phyloP scores from a whole-genome alignment of 2,329 filamentous ascomycete genomes.

The Xylogone sp. region DNA sequence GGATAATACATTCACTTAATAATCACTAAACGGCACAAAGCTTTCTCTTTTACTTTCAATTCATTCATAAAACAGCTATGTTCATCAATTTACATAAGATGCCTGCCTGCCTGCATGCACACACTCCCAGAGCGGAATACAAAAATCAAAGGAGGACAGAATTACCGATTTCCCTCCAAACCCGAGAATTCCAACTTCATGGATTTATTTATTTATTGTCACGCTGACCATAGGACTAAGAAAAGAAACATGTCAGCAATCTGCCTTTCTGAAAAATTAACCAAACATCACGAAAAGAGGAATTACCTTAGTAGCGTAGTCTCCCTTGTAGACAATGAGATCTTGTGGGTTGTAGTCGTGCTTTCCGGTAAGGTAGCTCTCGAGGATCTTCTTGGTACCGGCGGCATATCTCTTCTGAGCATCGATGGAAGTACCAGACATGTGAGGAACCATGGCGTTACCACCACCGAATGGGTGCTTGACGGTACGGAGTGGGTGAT shows the following conservation, averaged over 20 bases:
- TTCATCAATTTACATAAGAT: background rate
- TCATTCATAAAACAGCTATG: too few species aligned
- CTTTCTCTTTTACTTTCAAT: too few species aligned
- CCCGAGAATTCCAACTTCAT: background rate
- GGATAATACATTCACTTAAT: too few species aligned
- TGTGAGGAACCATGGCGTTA: conserved; percentile 98
- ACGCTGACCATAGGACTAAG: conserved; percentile 23
- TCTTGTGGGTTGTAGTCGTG: conserved; percentile 88
- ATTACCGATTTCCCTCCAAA: too few species aligned
- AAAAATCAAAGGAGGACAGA: too few species aligned
- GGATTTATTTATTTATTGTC: background rate
- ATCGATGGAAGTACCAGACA: conserved; percentile 98
- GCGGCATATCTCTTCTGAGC: conserved; percentile 90
- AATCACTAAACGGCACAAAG: too few species aligned
- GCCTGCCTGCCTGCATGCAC: background rate
- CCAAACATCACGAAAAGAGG: conserved; percentile 41
- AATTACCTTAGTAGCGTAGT: conserved; percentile 81
- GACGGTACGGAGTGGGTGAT: conserved; percentile 88
- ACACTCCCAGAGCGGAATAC: background rate
- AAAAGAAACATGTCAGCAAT: background rate
- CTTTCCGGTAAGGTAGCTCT: conserved; percentile 84
- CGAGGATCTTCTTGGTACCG: conserved; percentile 84
- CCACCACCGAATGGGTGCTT: conserved; percentile 95
- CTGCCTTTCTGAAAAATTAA: background rate
- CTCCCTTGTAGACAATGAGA: conserved; percentile 82